Base-by-base conservation (phyloP, 1,284 basidiomycete species). In the Naganishia sp. region DNA sequence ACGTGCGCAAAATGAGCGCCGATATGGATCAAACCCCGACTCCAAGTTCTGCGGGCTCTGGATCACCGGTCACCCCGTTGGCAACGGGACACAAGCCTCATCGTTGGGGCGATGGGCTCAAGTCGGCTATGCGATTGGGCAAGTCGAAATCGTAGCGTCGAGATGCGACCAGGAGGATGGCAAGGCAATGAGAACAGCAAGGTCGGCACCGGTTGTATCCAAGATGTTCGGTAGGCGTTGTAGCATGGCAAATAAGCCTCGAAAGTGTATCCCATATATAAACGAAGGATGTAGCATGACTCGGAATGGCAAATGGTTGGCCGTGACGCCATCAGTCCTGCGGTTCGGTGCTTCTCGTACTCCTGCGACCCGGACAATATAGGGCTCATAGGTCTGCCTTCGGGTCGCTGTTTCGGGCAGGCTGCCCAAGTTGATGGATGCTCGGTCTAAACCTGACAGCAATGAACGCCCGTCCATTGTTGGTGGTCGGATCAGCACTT, bases 21-120 rank as follows among this genome's bases (percentile, higher is more conserved):
- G 55, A 49, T 6, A 46, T 9, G 10, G 52, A 45, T 16, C 39
- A 59, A 36, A 50, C 39, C 11, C 6, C 56, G 44, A 28, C 65
- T 1, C 21, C 50, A 28, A 45, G n/a, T n/a, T 11, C 56, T 28
- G 16, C 56, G 1, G 25, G 56, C 4, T 23, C 23, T 6, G 45
- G 9, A 3, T 23, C 55, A 23, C 33, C 25, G 54, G 31, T 21
- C 15, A 46, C 43, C 3, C 43, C 55, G 16, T 28, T 46, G 21
- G 43, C 45, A 33, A 9, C 44, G 55, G 49, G 21, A 16, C 46
- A 28, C 18, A 55, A 65, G 44, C 42, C 48, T 36, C 36, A 39
- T 13, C 57, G 53, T 21, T 66, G 65, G 65, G 65, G 65, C n/a
- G 65, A 61, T 25, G 57, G 65, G 10, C 33, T 66, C 21, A 66